These are phyloP conservation scores for Torrubiella hemipterigena DNA, from an alignment of 2,329 filamentous ascomycete species.

Conservation along the genomic window DNA sequence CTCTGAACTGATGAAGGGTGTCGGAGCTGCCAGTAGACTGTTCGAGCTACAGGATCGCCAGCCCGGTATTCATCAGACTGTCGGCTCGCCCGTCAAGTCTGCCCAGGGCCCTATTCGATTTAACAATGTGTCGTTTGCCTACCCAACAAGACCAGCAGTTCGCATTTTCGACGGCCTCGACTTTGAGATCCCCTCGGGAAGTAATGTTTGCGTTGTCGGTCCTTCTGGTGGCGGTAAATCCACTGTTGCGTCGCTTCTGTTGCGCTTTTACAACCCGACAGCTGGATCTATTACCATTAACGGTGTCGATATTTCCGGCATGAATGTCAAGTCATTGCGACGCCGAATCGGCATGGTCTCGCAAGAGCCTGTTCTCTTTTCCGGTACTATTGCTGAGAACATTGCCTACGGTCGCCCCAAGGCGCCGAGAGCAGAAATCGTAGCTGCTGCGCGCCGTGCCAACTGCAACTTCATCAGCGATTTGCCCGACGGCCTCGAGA, in stretches of 20 bases:
- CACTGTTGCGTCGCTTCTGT: conserved; percentile 77
- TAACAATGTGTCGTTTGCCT: conserved; percentile 74
- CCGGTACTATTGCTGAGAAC: conserved; percentile 74
- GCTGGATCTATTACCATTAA: conserved; percentile 70
- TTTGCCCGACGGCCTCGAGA: conserved; percentile 91
- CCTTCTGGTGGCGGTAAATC: conserved; percentile 94
- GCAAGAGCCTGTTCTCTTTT: conserved; percentile 90
- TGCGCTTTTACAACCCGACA: conserved; percentile 83
- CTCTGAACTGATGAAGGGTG: conserved; percentile 97
- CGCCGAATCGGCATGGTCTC: conserved; percentile 90
- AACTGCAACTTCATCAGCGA: conserved; percentile 97
- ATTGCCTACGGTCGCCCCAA: conserved; percentile 82
- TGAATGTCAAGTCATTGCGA: conserved; percentile 90
- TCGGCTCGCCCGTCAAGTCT: conserved; percentile 65
- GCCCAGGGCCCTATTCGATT: conserved; percentile 86
- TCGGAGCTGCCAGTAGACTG: conserved; percentile 87
- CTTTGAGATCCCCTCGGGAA: conserved; percentile 87
- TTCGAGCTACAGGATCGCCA: conserved; percentile 92
- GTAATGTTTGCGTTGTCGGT: conserved; percentile 91
- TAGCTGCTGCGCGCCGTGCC: conserved; percentile 75
- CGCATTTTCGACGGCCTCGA: conserved; percentile 78
- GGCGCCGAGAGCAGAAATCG: conserved; percentile 68
- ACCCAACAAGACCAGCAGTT: conserved; percentile 87
- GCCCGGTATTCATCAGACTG: conserved; percentile 77
- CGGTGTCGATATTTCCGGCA: conserved; percentile 65